Percentiles rank a stretch among this genome's conserved stretches.
These are phyloP conservation scores for Pulveroboletus sp. DNA, from an alignment of 768 basidiomycete species.

Conservation along the genomic window DNA sequence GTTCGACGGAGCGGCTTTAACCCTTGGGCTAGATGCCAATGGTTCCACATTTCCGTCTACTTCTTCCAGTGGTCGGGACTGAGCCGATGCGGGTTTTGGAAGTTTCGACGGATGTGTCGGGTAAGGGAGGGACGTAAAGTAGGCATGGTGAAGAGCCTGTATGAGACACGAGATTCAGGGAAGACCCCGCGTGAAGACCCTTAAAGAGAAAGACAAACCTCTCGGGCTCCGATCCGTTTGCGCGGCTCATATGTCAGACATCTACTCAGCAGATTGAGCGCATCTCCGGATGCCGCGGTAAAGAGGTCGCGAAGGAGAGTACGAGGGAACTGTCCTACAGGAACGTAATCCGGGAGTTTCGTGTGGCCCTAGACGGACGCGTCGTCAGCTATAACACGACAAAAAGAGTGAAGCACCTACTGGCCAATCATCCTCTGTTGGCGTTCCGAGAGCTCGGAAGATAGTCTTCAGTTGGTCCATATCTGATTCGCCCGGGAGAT, in stretches of 20 bases:
- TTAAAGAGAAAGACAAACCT: constrained; percentile 48
- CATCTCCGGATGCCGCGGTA: constrained; percentile 84
- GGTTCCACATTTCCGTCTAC: constrained; percentile 71
- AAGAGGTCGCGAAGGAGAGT: constrained; percentile 83
- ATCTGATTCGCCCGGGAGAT: constrained; percentile 92
- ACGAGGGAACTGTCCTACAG: constrained; percentile 83
- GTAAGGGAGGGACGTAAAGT: constrained; percentile 83
- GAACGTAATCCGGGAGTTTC: constrained; percentile 85
- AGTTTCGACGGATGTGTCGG: constrained; percentile 88
- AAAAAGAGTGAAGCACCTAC: constrained; percentile 42
- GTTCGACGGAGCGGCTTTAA: constrained; percentile 50
- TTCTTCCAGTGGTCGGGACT: constrained; percentile 67
- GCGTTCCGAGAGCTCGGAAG: constrained; percentile 93
- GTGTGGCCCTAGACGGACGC: constrained; percentile 69
- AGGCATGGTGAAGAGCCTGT: constrained; percentile 83
- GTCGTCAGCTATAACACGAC: neutral
- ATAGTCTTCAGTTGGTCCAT: constrained; percentile 96
- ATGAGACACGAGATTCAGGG: neutral
- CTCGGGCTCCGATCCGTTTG: constrained; percentile 73
- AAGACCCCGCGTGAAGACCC: neutral
- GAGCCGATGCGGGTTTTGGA: constrained; percentile 61
- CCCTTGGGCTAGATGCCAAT: constrained; percentile 46
- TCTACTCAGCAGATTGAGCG: constrained; percentile 76
- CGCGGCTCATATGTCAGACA: constrained; percentile 86
- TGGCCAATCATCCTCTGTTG: constrained; percentile 97